Evolutionary conservation across 495 filamentous ascomycete species (phyloP), one percentile per base, ranked within the genome.

Genomic region (Daldinia childiae): DNA sequence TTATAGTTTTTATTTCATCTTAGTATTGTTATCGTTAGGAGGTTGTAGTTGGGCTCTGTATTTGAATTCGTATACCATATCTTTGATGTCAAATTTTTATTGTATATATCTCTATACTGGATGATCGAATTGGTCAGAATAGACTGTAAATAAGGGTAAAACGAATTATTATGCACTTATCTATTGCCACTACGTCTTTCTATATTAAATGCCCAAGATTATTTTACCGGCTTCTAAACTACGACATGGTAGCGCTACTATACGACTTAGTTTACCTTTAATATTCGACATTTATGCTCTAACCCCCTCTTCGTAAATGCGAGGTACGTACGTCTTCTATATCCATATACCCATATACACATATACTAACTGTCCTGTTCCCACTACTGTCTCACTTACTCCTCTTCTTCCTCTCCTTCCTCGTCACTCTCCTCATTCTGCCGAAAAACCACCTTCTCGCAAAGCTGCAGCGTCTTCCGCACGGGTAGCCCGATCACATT

Each of bases 401-500:
- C 77, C 39, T 77, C 77, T 11, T 75, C 77, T 1, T 76, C 79
- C 2, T 76, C 79, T n/a, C 78, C 84, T 15, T 79, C 80, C 29
- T 72, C 79, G 14, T 71, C 78, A 7, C 79, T 79, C n/a, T 51
- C 71, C 52, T 78, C 79, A 9, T 77, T 79, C 75, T 87, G 85
- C 66, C 77, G 79, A 60, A 88, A 83, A 66, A 96, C 78, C 26
- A 92, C 90, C 84, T 89, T 92, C 84, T 99, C 93, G 72, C 96
- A 94, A 64, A 97, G 75, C 80, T 88, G 89, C 79, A 98, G 77
- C 26, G 90, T 93, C 73, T 89, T 86, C 76, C 93, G 87, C 61
- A 99, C 81, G 32, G 95, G 95, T 82, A 99, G 78, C n/a, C 96
- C 95, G 58, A 99, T 88, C 6, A 98, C 95, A 83, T 98, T 98